Base-by-base conservation (phyloP, 139 green algal species). In the Pedinophyceae sp. region DNA sequence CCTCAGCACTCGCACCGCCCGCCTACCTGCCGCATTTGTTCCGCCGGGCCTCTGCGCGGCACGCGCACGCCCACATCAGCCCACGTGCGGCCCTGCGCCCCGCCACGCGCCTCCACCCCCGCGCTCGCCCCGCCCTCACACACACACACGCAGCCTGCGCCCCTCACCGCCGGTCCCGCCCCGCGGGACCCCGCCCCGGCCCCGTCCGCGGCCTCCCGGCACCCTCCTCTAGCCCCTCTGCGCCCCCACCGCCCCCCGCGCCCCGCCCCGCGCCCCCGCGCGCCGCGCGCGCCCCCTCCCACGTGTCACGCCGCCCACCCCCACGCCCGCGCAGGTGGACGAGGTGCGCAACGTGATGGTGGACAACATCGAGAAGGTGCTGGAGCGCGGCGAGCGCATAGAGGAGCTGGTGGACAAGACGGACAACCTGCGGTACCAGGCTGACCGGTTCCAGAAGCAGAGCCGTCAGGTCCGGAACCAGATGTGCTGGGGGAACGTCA, bases 341-440 rank as follows among this genome's bases (percentile, higher is more conserved):
- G 84, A 95, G 72, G 88, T 97, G 54, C 95, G 96, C 68, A 79
- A 82, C 62, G 86, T 97, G 60, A 97, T 97, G 89, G 87, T 89
- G 38, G 86, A 97, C 26, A 97, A 97, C 76, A 97, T 97, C 34
- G 89, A 97, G 62, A 83, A 84, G 67, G 86, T 96, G 59, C 58
- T 97, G 48, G 81, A 90, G 48, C 76, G 89, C 1, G 89, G 89
- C 1, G 89, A 97, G 68, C 94, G 94, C 74, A 87, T 97, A 30
- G 89, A 97, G 74, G 66, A 93, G 53, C 67, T 97, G 52, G 84
- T 93, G 47, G 88, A 95, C 66, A 96, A 95, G 62, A 94, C 88
- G 6, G 89, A 97, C 54, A 86, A 89, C 60, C 77, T 97, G 41
- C 81, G 88, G 27, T 85, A 79, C 50, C 83, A 93, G 75, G 83